Evolutionary conservation across 2,329 filamentous ascomycete species (phyloP).

Genomic region (Colletotrichum nymphaeae): DNA sequence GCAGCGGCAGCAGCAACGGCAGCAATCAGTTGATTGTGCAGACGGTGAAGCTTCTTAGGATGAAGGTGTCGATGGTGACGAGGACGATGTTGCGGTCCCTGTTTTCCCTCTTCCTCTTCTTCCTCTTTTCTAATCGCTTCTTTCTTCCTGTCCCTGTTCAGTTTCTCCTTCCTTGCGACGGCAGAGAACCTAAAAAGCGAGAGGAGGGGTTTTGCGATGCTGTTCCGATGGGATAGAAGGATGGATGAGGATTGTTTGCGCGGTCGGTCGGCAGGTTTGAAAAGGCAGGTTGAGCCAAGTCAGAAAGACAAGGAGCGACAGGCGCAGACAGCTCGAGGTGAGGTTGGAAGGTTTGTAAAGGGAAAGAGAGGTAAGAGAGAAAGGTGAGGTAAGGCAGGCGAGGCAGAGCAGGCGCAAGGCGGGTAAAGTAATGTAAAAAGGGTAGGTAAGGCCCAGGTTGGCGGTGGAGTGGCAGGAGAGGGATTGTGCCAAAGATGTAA

Average conservation of each 20-base stretch:
- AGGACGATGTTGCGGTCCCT: neutral
- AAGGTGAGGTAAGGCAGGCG: constrained; percentile 6
- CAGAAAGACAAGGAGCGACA: neutral
- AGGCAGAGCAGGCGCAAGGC: constrained; percentile 24
- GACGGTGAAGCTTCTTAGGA: too few species aligned
- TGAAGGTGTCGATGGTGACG: neutral
- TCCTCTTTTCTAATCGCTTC: neutral
- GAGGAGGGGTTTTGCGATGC: neutral
- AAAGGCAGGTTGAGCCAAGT: neutral
- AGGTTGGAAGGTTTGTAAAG: neutral
- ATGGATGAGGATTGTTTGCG: neutral
- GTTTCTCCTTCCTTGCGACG: neutral
- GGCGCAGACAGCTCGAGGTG: neutral
- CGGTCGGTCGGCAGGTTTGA: constrained; percentile 19
- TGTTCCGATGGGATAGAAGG: neutral
- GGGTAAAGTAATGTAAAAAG: constrained; percentile 34
- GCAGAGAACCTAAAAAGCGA: neutral
- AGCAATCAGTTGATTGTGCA: neutral
- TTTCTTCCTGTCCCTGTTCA: neutral
- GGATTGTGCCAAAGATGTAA: constrained; percentile 34
- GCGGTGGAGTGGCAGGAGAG: constrained; percentile 21
- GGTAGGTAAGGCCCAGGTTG: constrained; percentile 8
- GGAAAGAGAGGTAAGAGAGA: constrained; percentile 8
- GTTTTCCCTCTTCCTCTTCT: neutral
- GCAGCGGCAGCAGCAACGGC: neutral